Conservation (phyloP, 768 basidiomycete genomes). For the Termitomyces sp. region DNA sequence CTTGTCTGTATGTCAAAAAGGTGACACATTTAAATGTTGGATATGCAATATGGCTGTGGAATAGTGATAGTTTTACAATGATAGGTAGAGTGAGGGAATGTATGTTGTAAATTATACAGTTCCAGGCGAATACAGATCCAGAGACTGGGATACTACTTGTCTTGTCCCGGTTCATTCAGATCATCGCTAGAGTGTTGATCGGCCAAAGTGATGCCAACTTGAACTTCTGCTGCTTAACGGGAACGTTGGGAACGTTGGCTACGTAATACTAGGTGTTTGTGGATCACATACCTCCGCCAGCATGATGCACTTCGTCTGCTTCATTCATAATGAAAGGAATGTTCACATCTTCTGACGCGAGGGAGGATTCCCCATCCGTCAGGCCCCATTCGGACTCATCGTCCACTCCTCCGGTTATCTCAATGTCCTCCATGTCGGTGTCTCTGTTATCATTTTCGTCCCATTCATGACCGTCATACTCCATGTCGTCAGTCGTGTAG, state of each 20-base stretch:
- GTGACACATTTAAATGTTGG: not conserved
- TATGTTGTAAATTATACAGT: conserved; percentile 5
- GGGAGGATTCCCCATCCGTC: conserved; percentile 38
- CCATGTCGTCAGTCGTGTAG: conserved; percentile 40
- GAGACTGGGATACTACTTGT: conserved; percentile 2
- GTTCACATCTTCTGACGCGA: conserved; percentile 22
- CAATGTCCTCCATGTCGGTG: conserved; percentile 18
- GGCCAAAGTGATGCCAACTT: conserved; percentile 6
- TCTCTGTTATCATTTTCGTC: conserved; percentile 18
- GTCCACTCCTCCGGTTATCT: conserved; percentile 23
- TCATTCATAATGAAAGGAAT: conserved; percentile 12
- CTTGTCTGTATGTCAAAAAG: conserved; percentile 2
- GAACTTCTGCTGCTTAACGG: not conserved
- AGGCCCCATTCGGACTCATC: conserved; percentile 35
- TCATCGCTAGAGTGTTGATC: conserved; percentile 4
- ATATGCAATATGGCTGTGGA: conserved; percentile 1
- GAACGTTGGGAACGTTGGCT: not conserved
- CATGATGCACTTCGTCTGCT: conserved; percentile 14
- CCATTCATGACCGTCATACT: conserved; percentile 22
- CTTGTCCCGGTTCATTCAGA: conserved; percentile 8
- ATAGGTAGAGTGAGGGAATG: not conserved
- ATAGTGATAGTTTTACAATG: conserved; percentile 11
- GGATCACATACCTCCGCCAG: conserved; percentile 16
- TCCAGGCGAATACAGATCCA: not conserved
- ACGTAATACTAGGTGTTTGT: not conserved